phyloP scores from a whole-genome alignment of 1,284 basidiomycete genomes.

The Kalmanozyma brasiliensis region DNA sequence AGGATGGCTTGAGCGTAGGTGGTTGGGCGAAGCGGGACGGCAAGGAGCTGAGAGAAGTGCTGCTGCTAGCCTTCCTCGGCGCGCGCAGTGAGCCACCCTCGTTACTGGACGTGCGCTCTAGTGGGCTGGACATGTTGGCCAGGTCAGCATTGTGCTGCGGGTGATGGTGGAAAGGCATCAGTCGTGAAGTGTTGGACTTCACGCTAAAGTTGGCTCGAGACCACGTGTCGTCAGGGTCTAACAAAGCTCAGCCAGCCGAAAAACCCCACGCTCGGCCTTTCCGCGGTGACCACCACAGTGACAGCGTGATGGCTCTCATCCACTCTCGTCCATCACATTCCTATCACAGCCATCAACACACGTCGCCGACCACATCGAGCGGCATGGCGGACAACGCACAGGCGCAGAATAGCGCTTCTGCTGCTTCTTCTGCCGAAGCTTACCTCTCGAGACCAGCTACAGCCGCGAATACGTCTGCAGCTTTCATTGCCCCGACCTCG shows the following conservation, averaged over 20 bases:
- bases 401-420: not conserved
- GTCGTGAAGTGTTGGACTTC: conserved; percentile 5
- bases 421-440: not conserved
- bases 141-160: conserved; percentile 11
- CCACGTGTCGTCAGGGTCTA: conserved; percentile 8
- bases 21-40: conserved; percentile 35
- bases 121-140: conserved; percentile 30
- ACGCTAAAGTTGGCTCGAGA: conserved; percentile 20
- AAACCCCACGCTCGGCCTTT: conserved; percentile 10
- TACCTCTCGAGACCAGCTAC: conserved; percentile 30
- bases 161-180: not conserved
- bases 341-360: not conserved
- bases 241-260: not conserved
- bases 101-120: conserved; percentile 23
- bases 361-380: too few relatives aligned
- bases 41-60: conserved; percentile 49
- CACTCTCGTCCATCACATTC: not conserved
- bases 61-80: conserved; percentile 21
- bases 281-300: conserved; percentile 9
- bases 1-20: conserved; percentile 36
- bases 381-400: conserved; percentile 4
- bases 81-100: conserved; percentile 23
- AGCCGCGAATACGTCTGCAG: not conserved
- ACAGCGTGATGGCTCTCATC: not conserved
- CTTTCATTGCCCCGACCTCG: not conserved